Evolutionary conservation across 352 stramenopile species (phyloP), one percentile per base, ranked within the genome.

Genomic region (Phytophthora europaea): DNA sequence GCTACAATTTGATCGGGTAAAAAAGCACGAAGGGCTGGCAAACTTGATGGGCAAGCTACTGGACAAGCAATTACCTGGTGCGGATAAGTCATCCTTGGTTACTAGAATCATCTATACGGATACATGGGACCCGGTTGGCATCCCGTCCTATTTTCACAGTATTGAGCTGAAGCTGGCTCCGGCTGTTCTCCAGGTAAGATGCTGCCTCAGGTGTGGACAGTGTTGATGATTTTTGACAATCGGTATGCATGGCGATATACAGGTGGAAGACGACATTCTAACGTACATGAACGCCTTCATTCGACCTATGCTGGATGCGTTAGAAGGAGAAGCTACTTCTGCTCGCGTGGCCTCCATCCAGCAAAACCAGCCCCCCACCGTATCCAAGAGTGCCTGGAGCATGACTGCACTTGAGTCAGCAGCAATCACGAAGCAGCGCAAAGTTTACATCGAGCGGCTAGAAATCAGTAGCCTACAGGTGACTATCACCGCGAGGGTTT

Each of bases 401-500:
- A 48, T 60, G 38, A 12, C 63, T 63, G 70, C 60, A 13, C 76
- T 64, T 23, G 22, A 81, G 38, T 63, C 72, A 15, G 56, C 53
- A 4, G 38, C 56, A 47, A 65, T 85, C 16, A 83, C 79, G 7
- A 87, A 71, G 4, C 87, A 92, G 63, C 74, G 70, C 5, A 87
- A 84, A 56, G 56, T 95, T 0, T 96, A 83, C 67, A 87, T 95
- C 45, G 81, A 90, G 31, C 66, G 73, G 5, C 65, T 96, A 8
- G 68, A 68, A 23, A 82, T 96, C 28, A 91, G 80, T 48, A 75
- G 79, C 10, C 26, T 96, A 0, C 67, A 88, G 34, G 48, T 96
- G 31, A 93, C 81, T 4, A 78, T 96, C 64, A 95, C 90, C 1
- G 90, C 90, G 6, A 87, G 88, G 0, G 82, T 92, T n/a, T 88